Conservation (phyloP, 805 yeast species). For the Soucietia sequanensis region DNA sequence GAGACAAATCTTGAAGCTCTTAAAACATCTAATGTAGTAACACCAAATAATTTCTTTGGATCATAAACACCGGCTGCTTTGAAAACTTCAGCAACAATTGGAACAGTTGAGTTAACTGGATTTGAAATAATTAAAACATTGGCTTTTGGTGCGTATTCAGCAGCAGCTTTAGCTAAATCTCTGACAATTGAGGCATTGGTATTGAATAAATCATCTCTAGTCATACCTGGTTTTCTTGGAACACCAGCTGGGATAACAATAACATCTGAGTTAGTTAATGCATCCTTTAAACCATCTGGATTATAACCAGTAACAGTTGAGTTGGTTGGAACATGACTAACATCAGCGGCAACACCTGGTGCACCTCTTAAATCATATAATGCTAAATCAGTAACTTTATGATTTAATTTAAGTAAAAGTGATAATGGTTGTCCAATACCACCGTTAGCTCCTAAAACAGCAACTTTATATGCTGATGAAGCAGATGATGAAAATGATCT, state of each 20-base stretch:
- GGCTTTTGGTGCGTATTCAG: slow-evolving; percentile 82
- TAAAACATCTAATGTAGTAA: slow-evolving; percentile 89
- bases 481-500: slow-evolving; percentile 70
- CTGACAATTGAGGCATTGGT: slow-evolving; percentile 95
- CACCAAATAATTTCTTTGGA: slow-evolving; percentile 92
- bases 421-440: slow-evolving; percentile 80
- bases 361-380: slow-evolving; percentile 90
- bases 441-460: slow-evolving; percentile 84
- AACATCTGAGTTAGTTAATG: slow-evolving; percentile 77
- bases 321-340: slow-evolving; percentile 91
- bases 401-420: slow-evolving; percentile 76
- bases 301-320: slow-evolving; percentile 85
- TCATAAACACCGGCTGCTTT: slow-evolving; percentile 84
- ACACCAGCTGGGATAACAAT: slow-evolving; percentile 97
- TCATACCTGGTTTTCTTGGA: slow-evolving; percentile 99
- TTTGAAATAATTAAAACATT: slow-evolving; percentile 80
- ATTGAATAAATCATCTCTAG: slow-evolving; percentile 95
- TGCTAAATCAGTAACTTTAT: slow-evolving; percentile 80
- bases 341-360: slow-evolving; percentile 96
- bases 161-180: slow-evolving; percentile 84
- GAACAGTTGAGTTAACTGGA: slow-evolving; percentile 97
- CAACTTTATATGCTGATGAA: slow-evolving; percentile 64
- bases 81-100: slow-evolving; percentile 91
- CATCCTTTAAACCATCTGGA: slow-evolving; percentile 72
- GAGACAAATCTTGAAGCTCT: slow-evolving; percentile 85